These are phyloP conservation scores for Avena atlantica DNA, from an alignment of 176 grass and related monocot genomes.

Conservation along the genomic window DNA sequence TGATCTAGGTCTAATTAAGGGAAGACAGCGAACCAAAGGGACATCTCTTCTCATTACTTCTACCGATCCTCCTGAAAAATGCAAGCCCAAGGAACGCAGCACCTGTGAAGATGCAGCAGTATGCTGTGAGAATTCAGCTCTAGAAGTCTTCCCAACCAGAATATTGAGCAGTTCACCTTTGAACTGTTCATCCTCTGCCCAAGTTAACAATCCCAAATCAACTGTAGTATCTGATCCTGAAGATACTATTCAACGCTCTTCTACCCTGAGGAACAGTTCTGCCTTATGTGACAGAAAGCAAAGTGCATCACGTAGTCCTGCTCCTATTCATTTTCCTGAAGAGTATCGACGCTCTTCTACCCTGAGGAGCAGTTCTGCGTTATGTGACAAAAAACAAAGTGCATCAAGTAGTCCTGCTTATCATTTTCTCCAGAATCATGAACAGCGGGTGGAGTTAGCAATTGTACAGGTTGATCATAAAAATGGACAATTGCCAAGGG, in stretches of 20 bases:
- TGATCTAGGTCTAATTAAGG: constrained; percentile 57
- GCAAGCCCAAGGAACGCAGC: constrained; percentile 26
- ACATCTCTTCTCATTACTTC: constrained; percentile 27
- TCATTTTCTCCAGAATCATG: constrained; percentile 35
- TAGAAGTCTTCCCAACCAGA: constrained; percentile 4
- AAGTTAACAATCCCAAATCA: constrained; percentile 27
- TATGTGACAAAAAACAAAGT: constrained; percentile 28
- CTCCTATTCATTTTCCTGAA: constrained; percentile 25
- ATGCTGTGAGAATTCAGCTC: constrained; percentile 37
- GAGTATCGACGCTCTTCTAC: not conserved
- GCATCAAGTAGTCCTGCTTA: constrained; percentile 27
- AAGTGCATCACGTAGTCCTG: constrained; percentile 30
- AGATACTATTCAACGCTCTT: not conserved
- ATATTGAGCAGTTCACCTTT: not conserved
- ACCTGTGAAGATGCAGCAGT: constrained; percentile 24
- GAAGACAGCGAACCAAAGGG: not conserved
- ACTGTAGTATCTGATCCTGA: constrained; percentile 24
- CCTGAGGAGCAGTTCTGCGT: not conserved
- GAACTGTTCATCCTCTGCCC: constrained; percentile 24
- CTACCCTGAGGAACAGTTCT: constrained; percentile 8
- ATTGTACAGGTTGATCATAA: constrained; percentile 12
- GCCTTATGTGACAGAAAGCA: constrained; percentile 8
- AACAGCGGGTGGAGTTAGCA: not conserved
- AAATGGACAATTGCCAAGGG: not conserved
- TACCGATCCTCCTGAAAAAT: constrained; percentile 29